Conservation (phyloP, 176 grass and related monocot genomes). For the Avena insularis region DNA sequence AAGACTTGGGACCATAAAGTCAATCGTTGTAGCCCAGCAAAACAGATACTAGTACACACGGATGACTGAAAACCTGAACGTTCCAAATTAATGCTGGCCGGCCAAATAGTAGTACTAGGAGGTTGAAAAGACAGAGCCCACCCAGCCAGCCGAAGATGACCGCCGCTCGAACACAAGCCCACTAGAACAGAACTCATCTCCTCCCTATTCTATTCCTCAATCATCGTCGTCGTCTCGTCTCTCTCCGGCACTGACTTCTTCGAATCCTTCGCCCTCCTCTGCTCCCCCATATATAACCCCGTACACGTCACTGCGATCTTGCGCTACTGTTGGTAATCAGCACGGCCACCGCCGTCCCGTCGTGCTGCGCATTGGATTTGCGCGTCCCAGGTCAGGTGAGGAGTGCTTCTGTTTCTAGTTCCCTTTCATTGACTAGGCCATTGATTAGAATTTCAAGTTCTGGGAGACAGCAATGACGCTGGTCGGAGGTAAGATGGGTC, state of each 20-base stretch:
- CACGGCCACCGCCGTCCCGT: background rate
- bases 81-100: conserved; percentile 7
- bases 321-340: background rate
- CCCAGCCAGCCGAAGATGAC: conserved; percentile 17
- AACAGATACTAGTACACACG: too few species aligned
- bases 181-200: conserved; percentile 2
- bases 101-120: background rate
- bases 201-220: conserved; percentile 13
- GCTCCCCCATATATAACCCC: conserved; percentile 7
- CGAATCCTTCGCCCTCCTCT: conserved; percentile 32
- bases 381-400: conserved; percentile 33
- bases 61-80: background rate
- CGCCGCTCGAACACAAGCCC: background rate
- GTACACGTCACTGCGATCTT: background rate
- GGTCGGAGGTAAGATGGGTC: background rate
- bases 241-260: conserved; percentile 4
- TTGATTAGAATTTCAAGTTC: conserved; percentile 1
- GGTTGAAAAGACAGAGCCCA: conserved; percentile 1
- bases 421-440: background rate
- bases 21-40: too few species aligned
- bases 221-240: conserved; percentile 9
- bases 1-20: too few species aligned
- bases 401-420: background rate
- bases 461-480: background rate
- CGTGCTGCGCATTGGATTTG: conserved; percentile 5